Evolutionary conservation across 306 rosid species (phyloP).

Genomic region (Gleditsia sinensis): DNA sequence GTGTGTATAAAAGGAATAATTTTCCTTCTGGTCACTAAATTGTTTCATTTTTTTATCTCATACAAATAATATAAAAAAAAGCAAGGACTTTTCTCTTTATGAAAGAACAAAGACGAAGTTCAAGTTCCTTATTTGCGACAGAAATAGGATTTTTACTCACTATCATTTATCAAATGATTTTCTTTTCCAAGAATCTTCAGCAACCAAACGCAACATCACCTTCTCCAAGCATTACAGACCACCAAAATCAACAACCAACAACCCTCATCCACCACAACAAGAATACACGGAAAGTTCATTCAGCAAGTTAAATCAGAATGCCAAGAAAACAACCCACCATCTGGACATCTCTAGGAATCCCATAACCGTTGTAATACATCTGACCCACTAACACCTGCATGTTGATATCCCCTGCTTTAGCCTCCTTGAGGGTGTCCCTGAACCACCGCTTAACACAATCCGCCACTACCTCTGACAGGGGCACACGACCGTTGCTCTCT

Average conservation of each 20-base stretch:
- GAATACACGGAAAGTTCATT: neutral
- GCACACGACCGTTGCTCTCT: constrained; percentile 43
- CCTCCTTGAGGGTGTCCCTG: constrained; percentile 74
- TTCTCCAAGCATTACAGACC: neutral
- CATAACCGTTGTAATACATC: constrained; percentile 86
- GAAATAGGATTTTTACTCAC: neutral
- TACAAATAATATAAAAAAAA: no score
- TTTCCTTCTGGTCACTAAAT: neutral
- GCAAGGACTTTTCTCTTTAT: neutral
- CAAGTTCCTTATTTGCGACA: neutral
- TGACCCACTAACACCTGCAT: constrained; percentile 84
- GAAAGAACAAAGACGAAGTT: neutral
- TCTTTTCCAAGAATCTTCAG: neutral
- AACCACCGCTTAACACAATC: constrained; percentile 91
- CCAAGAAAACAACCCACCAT: constrained; percentile 41
- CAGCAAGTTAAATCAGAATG: neutral
- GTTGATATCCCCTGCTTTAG: constrained; percentile 72
- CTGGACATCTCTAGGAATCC: constrained; percentile 75
- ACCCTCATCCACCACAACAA: neutral
- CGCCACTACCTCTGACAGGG: constrained; percentile 73
- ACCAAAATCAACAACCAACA: constrained; percentile 18
- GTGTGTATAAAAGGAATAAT: neutral
- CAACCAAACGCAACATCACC: neutral
- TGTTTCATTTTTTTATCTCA: neutral
- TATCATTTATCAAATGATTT: neutral